Evolutionary conservation across 1,139 yeast genomes (phyloP), one percentile per base, ranked within the genome.

Genomic region (Suhomyces bribrorum): DNA sequence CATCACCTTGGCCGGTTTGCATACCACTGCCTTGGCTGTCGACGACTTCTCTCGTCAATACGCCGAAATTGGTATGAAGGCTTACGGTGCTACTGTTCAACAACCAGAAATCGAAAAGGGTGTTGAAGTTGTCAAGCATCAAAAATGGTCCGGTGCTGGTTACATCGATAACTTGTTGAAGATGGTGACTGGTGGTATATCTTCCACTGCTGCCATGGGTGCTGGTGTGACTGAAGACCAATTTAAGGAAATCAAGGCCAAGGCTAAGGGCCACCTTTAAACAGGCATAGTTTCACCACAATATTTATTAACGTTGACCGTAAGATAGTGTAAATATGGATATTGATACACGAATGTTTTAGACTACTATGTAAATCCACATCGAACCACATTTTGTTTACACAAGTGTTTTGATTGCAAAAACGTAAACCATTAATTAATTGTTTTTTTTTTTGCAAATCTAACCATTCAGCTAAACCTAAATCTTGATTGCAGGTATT

Each of bases 71-170:
- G 97, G 97, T 56, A 90, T 90, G 98, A 86, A 83, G 70, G 97
- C 97, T 13, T 90, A 90, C 64, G 97, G 96, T 45, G 82, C 81
- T 62, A 73, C 71, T 52, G 85, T 90, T 45, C 98, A 90, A 73
- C 81, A 83, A 51, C 86, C 83, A 46, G 98, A 90, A 73, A 86
- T 90, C 62, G 88, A 83, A 57, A 75, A 75, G 48, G 94, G 89
- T 51, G 96, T 89, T 50, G 98, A 90, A 66, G 96, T 90, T 45
- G 95, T 90, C 49, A 90, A 89, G 76, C 98, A 90, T 70, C 98
- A 90, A 71, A 88, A 90, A 69, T 90, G 98, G 98, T 88, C 97
- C 34, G 98, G 98, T 62, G 98, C 98, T 29, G 96, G 87, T 66
- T 92, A 89, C 73, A 85, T 92, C 61, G 98, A 90, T 66, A 85